These are phyloP conservation scores for Trichophyton equinum DNA, from an alignment of 2,329 filamentous ascomycete species.

Conservation along the genomic window DNA sequence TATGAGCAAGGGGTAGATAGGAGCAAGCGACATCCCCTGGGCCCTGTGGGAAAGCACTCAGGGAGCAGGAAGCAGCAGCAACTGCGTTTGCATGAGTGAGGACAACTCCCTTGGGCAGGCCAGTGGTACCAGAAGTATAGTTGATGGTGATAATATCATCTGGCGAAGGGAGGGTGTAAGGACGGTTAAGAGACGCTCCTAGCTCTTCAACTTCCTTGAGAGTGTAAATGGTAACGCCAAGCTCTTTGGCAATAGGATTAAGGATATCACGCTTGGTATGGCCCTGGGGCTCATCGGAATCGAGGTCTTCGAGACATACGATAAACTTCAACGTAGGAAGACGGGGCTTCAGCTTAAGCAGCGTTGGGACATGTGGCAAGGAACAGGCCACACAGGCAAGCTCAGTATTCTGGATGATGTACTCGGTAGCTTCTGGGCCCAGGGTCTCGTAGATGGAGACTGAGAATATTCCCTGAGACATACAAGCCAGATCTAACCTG, in stretches of 20 bases:
- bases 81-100: slow-evolving; percentile 73
- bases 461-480: slow-evolving; percentile 75
- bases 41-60: slow-evolving; percentile 41
- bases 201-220: slow-evolving; percentile 71
- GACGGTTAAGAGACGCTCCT: slow-evolving; percentile 56
- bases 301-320: slow-evolving; percentile 70
- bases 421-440: slow-evolving; percentile 81
- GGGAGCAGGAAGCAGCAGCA: slow-evolving; percentile 52
- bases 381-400: slow-evolving; percentile 65
- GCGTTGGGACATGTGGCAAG: slow-evolving; percentile 64
- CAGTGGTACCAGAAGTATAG: slow-evolving; percentile 54
- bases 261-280: slow-evolving; percentile 70
- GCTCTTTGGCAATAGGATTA: slow-evolving; percentile 57
- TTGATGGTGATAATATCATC: slow-evolving; percentile 69
- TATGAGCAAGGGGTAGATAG: slow-evolving; percentile 88
- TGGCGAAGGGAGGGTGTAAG: slow-evolving; percentile 57
- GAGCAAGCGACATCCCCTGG: slow-evolving; percentile 59
- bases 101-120: slow-evolving; percentile 51
- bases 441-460: slow-evolving; percentile 96
- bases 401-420: slow-evolving; percentile 83
- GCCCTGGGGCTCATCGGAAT: slow-evolving; percentile 62
- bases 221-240: slow-evolving; percentile 66
- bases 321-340: slow-evolving; percentile 76
- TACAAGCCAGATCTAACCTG: slow-evolving; percentile 60
- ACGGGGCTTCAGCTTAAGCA: slow-evolving; percentile 67